Base-by-base conservation (phyloP, 169 alveolate species). In the Plasmodium vivax region DNA sequence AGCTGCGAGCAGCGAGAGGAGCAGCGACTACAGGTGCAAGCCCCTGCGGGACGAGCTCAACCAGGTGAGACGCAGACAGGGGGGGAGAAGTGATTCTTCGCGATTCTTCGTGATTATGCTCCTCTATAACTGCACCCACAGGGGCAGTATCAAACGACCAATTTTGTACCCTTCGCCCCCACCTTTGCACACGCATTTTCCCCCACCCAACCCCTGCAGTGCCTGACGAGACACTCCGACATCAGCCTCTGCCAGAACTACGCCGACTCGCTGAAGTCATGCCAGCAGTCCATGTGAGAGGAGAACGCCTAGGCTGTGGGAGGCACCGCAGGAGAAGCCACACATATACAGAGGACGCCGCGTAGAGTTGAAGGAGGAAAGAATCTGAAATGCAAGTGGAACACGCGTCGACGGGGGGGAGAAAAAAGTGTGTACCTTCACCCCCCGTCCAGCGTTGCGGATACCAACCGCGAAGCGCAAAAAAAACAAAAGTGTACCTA, bases 251-350 rank as follows among this genome's bases (percentile, higher is more conserved):
- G 95, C 54, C 95, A 92, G 56, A 92, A 92, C 27, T 92, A 92
- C 54, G 95, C 95, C 30, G 92, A 92, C 75, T 92, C 95, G 8
- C 72, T 92, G 34, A 92, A 92, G 30, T 82, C 95, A 45, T 92
- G 95, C 23, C 95, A 92, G 12, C 95, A 92, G 43, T 82, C 85
- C 6, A 92, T 92, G 95, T 92, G 75, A 90, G 16, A 16, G 32
- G 45, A 75, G n/a, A 5, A 75, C 45, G 27, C 45, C 30, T 43
- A 23, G 47, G 36, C 19, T n/a, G 58, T 5, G 34, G 51, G 56
- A 85, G 41, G 80, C 10, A 14, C 56, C 56, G 6, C 14, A 23
- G 19, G 23, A 19, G 9, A 19, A 85, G 16, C 47, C 41, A 45
- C 5, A 38, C n/a, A 32, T 43, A 43, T 19, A 38, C 45, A 68